Evolutionary conservation across 129 eudicot species (phyloP), one percentile per base, ranked within the genome.

Genomic region (Logfia minima): DNA sequence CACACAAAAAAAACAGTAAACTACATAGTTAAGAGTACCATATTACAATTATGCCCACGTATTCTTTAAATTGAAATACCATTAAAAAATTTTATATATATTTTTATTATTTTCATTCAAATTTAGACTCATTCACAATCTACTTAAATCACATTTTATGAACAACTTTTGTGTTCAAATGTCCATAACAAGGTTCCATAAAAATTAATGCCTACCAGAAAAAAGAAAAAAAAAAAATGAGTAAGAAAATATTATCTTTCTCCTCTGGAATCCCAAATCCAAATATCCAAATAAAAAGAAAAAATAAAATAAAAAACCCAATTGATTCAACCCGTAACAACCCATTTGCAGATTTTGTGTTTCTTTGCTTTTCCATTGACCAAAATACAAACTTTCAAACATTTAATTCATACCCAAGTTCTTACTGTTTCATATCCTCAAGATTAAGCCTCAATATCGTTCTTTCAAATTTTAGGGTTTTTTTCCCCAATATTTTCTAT

Each of bases 241-340:
- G 45, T 9, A 76, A 29, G 7, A 73, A 56, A 32, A 18, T 34
- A 72, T 79, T 16, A 72, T 79, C 67, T 72, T 65, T 56, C 60
- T 63, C 79, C 63, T 66, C 18, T 64, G 21, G 51, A 80, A 69
- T 66, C 74, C 71, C 71, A 79, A 34, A 4, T 9, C 10, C 10
- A 9, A 63, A 61, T 35, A 55, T 24, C 26, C 26, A 24, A 24
- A 0, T 1, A 1, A 53, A 53, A 53, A 58, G 3, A 58, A 58
- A 19, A 43, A 55, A 24, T 55, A 63, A 37, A 80, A 34, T 5
- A 34, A 51, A 66, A 72, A 53, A 48, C 13, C 28, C 66, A 9
- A 43, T 79, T 71, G 72, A 62, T 70, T 78, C 71, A 70, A 22
- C 28, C 45, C 11, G 28, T 39, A 58, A 62, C 70, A 75, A 61